Conservation (phyloP, 495 filamentous ascomycete species). For the Penicillium turbatum region DNA sequence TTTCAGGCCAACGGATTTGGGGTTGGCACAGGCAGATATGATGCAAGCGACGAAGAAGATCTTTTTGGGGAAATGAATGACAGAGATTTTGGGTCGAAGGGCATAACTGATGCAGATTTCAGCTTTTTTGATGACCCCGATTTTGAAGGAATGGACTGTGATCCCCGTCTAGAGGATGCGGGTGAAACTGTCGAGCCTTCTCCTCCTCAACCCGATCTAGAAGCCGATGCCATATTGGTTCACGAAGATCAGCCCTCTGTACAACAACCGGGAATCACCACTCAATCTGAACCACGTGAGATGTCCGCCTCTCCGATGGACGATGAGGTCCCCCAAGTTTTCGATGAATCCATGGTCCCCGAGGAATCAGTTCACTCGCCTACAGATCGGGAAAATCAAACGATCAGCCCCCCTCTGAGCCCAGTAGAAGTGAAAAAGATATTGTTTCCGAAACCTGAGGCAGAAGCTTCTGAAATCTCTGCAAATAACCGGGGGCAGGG, state of each 20-base stretch:
- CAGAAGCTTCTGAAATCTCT: conserved; percentile 2
- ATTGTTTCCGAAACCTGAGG: conserved; percentile 33
- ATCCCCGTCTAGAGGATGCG: conserved; percentile 4
- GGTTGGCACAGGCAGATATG: conserved; percentile 42
- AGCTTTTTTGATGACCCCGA: conserved; percentile 78
- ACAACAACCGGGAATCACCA: neutral
- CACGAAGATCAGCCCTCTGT: neutral
- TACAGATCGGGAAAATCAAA: conserved; percentile 22
- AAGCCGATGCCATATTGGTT: conserved; percentile 2
- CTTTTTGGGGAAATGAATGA: conserved; percentile 67
- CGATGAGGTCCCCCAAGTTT: neutral
- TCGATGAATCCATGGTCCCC: conserved; percentile 5
- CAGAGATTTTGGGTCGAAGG: conserved; percentile 73
- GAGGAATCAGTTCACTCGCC: conserved; percentile 14
- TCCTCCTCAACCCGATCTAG: conserved; percentile 9
- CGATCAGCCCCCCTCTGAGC: conserved; percentile 49
- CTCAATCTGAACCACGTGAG: neutral
- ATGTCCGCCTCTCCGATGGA: neutral
- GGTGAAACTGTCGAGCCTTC: conserved; percentile 13
- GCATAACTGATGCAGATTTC: conserved; percentile 85
- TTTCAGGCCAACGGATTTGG: conserved; percentile 11
- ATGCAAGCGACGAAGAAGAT: conserved; percentile 54
- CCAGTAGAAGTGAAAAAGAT: conserved; percentile 48
- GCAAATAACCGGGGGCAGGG: conserved; percentile 27
- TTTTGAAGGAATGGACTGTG: conserved; percentile 32